A percentile compares a stretch with the other conserved stretches of the same genome.
Conservation (phyloP, 2,329 filamentous ascomycete genomes). For the Calonectria naviculata region DNA sequence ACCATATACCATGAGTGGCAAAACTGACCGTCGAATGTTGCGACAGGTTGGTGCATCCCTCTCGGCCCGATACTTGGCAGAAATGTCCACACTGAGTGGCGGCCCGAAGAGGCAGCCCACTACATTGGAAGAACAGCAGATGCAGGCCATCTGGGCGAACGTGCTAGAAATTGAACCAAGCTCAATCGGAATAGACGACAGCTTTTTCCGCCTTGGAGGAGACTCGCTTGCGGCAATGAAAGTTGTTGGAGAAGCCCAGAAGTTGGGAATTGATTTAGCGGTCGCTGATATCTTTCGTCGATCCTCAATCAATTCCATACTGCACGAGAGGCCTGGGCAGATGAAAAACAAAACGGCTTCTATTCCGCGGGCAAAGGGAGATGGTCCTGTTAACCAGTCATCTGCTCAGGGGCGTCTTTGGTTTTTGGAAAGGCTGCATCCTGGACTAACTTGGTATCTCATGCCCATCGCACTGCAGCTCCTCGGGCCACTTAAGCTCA, state of each 20-base stretch:
- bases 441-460: not conserved
- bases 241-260: conserved; percentile 27
- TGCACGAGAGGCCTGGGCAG: not conserved
- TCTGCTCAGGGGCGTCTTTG: not conserved
- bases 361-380: not conserved
- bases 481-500: not conserved
- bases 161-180: conserved; percentile 21
- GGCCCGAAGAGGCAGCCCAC: not conserved
- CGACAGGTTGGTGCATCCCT: conserved; percentile 21
- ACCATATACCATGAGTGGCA: conserved; percentile 25
- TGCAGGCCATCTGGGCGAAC: conserved; percentile 22
- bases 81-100: conserved; percentile 25
- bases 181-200: conserved; percentile 44
- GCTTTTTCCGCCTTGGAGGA: conserved; percentile 42
- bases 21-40: conserved; percentile 23
- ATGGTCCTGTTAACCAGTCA: not conserved
- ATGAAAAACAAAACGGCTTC: not conserved
- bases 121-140: not conserved
- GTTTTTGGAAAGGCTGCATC: not conserved
- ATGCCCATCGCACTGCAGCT: not conserved
- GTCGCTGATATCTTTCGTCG: conserved; percentile 26
- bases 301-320: not conserved
- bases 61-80: conserved; percentile 50
- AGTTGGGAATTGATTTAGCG: conserved; percentile 10
- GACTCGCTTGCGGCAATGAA: conserved; percentile 41